phyloP scores from a whole-genome alignment of 2,329 filamentous ascomycete species.

The Aspergillus sp. region DNA sequence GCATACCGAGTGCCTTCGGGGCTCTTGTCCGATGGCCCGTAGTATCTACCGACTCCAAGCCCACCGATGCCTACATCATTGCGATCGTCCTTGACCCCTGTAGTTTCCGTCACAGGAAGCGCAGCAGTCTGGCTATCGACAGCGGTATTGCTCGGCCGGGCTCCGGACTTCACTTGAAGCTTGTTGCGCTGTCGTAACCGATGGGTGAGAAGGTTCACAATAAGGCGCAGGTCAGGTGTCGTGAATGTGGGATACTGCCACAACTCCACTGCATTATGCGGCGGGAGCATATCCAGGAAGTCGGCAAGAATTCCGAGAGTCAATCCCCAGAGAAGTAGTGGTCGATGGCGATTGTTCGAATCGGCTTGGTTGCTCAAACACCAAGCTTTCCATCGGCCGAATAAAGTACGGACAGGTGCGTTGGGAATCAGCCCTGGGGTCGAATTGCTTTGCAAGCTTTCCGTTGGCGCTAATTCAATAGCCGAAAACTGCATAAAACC shows the following conservation, averaged over 20 bases:
- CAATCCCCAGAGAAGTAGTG: slow-evolving; percentile 66
- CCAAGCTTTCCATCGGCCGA: slow-evolving; percentile 29
- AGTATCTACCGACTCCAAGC: slow-evolving; percentile 35
- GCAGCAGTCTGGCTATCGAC: slow-evolving; percentile 36
- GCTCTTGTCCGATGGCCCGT: slow-evolving; percentile 24
- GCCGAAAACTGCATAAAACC: slow-evolving; percentile 69
- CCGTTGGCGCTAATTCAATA: slow-evolving; percentile 60
- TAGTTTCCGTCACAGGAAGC: slow-evolving; percentile 22
- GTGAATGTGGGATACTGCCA: slow-evolving; percentile 71
- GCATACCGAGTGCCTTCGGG: slow-evolving; percentile 33
- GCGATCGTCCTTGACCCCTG: slow-evolving; percentile 23
- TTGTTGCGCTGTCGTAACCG: slow-evolving; percentile 54
- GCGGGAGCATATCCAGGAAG: slow-evolving; percentile 66
- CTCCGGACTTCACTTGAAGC: slow-evolving; percentile 30
- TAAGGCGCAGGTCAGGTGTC: slow-evolving; percentile 57
- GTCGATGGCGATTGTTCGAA: slow-evolving; percentile 36
- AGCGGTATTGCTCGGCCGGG: slow-evolving; percentile 30
- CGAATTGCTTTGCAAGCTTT: slow-evolving; percentile 58
- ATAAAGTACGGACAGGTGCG: slow-evolving; percentile 17
- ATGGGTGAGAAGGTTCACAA: slow-evolving; percentile 61
- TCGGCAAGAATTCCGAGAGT: slow-evolving; percentile 67
- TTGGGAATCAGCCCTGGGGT: slow-evolving; percentile 50
- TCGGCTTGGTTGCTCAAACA: slow-evolving; percentile 28
- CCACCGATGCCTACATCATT: slow-evolving; percentile 40
- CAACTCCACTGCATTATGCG: slow-evolving; percentile 58